These are phyloP conservation scores for Hemileccinum impolitum DNA, from an alignment of 768 basidiomycete genomes.

Conservation along the genomic window DNA sequence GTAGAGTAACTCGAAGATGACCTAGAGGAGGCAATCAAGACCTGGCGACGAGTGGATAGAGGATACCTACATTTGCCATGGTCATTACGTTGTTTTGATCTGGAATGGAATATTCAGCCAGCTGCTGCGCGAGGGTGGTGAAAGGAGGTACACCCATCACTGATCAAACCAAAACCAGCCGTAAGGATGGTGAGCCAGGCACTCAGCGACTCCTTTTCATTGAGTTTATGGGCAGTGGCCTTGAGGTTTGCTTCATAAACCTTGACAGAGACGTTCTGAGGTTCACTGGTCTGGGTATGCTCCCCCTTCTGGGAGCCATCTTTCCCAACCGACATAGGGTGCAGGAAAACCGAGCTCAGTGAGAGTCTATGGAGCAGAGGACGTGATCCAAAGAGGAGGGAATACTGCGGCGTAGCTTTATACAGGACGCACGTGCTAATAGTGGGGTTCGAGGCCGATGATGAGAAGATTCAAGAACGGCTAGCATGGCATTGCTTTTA, in stretches of 20 bases:
- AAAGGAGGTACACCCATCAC: constrained; percentile 48
- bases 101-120: constrained; percentile 20
- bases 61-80: constrained; percentile 51
- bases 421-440: no score
- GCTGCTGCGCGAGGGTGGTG: not conserved
- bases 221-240: constrained; percentile 14
- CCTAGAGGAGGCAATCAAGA: constrained; percentile 35
- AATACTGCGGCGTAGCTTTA: no score
- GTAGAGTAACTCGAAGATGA: constrained; percentile 62
- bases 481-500: no score
- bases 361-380: no score
- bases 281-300: no score
- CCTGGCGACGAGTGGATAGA: not conserved
- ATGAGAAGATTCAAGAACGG: no score
- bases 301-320: constrained; percentile 4
- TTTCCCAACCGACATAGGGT: constrained; percentile 22
- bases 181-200: constrained; percentile 60
- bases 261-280: constrained; percentile 16
- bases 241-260: constrained; percentile 18
- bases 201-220: constrained; percentile 45
- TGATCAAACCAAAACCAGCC: constrained; percentile 62
- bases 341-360: no score
- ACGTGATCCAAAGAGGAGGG: no score
- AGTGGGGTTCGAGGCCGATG: not conserved
- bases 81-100: constrained; percentile 73